Evolutionary conservation across 345 rosid genomes (phyloP).

Genomic region (Mercurialis annua): DNA sequence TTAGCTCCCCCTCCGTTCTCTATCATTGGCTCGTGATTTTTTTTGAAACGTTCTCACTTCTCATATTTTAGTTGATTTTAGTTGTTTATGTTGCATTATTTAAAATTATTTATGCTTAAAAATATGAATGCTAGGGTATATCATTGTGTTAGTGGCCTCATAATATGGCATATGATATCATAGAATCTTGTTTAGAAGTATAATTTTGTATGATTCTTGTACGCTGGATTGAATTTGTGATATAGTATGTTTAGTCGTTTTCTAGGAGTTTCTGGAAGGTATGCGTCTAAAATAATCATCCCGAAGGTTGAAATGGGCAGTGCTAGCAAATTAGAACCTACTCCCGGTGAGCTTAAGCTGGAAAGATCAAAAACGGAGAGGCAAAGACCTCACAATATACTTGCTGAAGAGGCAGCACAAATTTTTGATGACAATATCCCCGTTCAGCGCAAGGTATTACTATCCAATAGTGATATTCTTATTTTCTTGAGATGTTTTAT

Average conservation of each 20-base stretch:
- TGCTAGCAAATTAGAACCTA: constrained; percentile 34
- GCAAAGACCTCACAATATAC: constrained; percentile 51
- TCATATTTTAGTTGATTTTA: not conserved
- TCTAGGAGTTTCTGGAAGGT: constrained; percentile 38
- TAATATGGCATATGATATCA: not conserved
- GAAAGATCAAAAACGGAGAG: constrained; percentile 75
- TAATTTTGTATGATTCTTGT: not conserved
- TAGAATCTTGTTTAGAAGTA: not conserved
- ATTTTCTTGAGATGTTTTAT: not conserved
- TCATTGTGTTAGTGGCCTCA: not conserved
- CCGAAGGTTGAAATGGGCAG: constrained; percentile 32
- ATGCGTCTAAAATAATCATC: constrained; percentile 34
- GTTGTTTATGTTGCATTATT: not conserved
- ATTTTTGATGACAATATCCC: constrained; percentile 71
- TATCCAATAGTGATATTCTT: not conserved
- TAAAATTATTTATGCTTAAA: not conserved
- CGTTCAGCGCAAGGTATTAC: constrained; percentile 63
- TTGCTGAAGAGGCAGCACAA: constrained; percentile 74
- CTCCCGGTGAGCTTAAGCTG: constrained; percentile 47
- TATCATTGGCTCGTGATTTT: too few relatives aligned
- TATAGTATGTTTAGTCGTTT: constrained; percentile 17
- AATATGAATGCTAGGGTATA: not conserved
- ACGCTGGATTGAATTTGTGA: constrained; percentile 6
- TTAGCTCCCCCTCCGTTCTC: too few relatives aligned
- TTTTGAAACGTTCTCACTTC: too few relatives aligned